Evolutionary conservation across 768 basidiomycete species (phyloP).

Genomic region (Tulasnella sp.): DNA sequence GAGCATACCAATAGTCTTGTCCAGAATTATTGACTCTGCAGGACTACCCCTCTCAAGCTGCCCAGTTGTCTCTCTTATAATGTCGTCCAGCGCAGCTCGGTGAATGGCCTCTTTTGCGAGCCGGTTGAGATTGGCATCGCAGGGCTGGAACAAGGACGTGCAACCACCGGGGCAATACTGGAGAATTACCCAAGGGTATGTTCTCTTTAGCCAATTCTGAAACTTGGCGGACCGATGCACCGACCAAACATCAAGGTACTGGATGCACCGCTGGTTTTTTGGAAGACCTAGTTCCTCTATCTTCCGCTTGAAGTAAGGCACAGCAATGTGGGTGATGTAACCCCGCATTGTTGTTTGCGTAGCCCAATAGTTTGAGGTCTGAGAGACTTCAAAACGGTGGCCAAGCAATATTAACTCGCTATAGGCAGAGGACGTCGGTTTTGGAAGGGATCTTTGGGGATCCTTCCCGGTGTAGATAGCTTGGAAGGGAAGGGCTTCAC

Average conservation of each 20-base stretch:
- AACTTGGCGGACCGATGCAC: conserved; percentile 48
- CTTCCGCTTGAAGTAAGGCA: neutral
- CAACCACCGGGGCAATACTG: neutral
- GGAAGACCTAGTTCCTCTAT: neutral
- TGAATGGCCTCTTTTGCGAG: neutral
- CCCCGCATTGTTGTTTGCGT: neutral
- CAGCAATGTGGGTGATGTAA: neutral
- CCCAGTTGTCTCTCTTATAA: neutral
- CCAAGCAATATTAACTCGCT: neutral
- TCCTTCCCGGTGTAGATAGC: conserved; percentile 46
- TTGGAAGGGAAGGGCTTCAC: conserved; percentile 48
- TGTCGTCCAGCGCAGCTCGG: neutral
- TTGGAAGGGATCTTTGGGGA: conserved; percentile 41
- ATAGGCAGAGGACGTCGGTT: neutral
- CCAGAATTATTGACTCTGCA: conserved; percentile 7
- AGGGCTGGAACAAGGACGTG: neutral
- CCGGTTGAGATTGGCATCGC: neutral
- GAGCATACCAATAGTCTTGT: conserved; percentile 38
- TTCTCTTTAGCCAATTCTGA: conserved; percentile 43
- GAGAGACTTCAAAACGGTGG: neutral
- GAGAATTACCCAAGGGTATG: neutral
- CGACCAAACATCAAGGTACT: conserved; percentile 40
- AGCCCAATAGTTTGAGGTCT: neutral
- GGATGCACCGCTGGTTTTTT: conserved; percentile 27
- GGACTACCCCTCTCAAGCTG: neutral